phyloP scores from a whole-genome alignment of 805 yeast species.

The Ogataea populi-albae region DNA sequence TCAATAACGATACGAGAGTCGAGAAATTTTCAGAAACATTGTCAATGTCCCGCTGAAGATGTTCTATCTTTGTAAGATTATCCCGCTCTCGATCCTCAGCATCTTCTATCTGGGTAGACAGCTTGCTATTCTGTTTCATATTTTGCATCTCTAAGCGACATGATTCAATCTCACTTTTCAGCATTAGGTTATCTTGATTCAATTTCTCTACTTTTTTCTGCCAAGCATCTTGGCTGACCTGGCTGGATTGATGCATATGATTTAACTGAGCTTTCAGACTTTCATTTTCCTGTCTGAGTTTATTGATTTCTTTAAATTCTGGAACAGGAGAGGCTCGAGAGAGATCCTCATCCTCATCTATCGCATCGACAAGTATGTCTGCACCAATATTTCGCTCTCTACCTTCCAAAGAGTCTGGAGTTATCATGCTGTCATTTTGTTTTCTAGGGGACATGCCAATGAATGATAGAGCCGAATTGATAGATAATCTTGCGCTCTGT shows the following conservation, averaged over 20 bases:
- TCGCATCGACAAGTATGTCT: slow-evolving; percentile 7
- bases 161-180: too few relatives aligned
- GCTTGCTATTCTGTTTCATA: slow-evolving; percentile 7
- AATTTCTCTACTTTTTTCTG: background rate
- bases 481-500: slow-evolving; percentile 22
- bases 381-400: slow-evolving; percentile 13
- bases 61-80: background rate
- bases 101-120: slow-evolving; percentile 1
- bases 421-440: slow-evolving; percentile 10
- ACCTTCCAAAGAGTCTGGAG: slow-evolving; percentile 17
- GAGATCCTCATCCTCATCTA: slow-evolving; percentile 12
- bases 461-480: slow-evolving; percentile 25
- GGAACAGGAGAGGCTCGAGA: background rate
- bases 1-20: slow-evolving; percentile 3
- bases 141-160: too few relatives aligned
- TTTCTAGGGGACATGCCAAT: slow-evolving; percentile 19
- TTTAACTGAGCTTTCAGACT: slow-evolving; percentile 6
- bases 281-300: slow-evolving; percentile 14
- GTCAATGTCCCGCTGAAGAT: background rate
- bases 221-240: too few relatives aligned
- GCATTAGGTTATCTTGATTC: too few relatives aligned
- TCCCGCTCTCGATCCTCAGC: slow-evolving; percentile 1
- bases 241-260: too few relatives aligned
- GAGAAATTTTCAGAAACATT: too few relatives aligned
- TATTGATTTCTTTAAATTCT: slow-evolving; percentile 7